A percentile compares a stretch with the other conserved stretches of the same genome.
phyloP scores from a whole-genome alignment of 108 stramenopile species.

The Bacterosira constricta region DNA sequence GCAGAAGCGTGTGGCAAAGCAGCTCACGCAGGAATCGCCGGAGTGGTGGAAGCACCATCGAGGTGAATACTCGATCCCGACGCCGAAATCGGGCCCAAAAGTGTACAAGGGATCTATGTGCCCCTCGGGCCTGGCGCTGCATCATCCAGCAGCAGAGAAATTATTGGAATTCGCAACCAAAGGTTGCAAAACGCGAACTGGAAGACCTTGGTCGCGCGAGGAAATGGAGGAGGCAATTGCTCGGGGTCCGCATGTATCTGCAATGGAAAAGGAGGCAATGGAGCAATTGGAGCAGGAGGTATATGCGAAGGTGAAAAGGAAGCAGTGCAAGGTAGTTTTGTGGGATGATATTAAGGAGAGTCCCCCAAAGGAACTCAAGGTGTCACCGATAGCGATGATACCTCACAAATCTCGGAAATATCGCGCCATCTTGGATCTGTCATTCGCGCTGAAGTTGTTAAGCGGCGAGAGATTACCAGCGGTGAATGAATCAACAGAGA shows the following conservation, averaged over 20 bases:
- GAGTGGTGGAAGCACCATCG: not conserved
- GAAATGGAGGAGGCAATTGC: conserved; percentile 3
- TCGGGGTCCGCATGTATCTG: conserved; percentile 5
- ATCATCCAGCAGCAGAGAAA: not conserved
- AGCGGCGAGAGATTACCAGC: not conserved
- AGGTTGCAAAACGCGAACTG: not conserved
- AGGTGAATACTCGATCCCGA: conserved; percentile 2
- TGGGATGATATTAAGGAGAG: conserved; percentile 1
- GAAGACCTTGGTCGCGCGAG: conserved; percentile 1
- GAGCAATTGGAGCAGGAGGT: not conserved
- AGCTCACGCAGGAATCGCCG: not conserved
- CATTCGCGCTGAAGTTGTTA: not conserved
- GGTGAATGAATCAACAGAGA: not conserved
- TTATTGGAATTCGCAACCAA: conserved; percentile 2
- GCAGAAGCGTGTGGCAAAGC: not conserved
- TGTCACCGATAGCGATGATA: conserved; percentile 2
- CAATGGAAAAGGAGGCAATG: not conserved
- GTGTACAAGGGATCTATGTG: not conserved
- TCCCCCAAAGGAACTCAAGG: not conserved
- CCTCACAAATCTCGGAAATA: not conserved
- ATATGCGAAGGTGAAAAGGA: not conserved
- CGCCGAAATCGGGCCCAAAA: not conserved
- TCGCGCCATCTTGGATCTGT: not conserved
- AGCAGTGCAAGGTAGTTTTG: not conserved
- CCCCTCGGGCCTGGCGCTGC: not conserved